phyloP scores from a whole-genome alignment of 2,329 filamentous ascomycete species.

The Ophiostoma sp. region DNA sequence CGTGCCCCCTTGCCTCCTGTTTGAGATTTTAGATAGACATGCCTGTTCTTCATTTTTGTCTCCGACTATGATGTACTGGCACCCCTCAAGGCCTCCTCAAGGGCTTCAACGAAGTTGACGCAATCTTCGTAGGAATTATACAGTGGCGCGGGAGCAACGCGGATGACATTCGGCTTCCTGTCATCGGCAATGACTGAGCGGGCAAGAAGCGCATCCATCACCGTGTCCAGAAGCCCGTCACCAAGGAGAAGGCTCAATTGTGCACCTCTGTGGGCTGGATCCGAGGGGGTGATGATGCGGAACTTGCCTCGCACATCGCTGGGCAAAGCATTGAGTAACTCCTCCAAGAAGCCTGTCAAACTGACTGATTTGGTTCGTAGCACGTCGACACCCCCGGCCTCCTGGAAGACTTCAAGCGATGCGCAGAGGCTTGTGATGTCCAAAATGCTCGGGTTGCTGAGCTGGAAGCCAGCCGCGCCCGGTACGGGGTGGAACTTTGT shows the following conservation, averaged over 20 bases:
- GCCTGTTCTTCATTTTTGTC: neutral
- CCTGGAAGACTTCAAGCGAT: constrained; percentile 71
- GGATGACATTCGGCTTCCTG: constrained; percentile 79
- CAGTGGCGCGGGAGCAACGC: constrained; percentile 79
- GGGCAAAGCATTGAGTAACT: constrained; percentile 55
- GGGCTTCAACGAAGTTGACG: constrained; percentile 28
- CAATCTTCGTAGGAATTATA: constrained; percentile 77
- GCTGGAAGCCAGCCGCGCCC: constrained; percentile 78
- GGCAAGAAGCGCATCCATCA: constrained; percentile 64
- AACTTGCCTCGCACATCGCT: constrained; percentile 45
- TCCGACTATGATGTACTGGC: neutral
- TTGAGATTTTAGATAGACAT: too few species aligned
- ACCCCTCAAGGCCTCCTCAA: constrained; percentile 21
- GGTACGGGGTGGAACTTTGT: constrained; percentile 74
- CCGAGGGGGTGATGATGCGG: constrained; percentile 67
- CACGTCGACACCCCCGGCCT: constrained; percentile 63
- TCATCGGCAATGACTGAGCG: constrained; percentile 78
- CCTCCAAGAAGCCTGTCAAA: constrained; percentile 75
- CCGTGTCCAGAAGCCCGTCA: constrained; percentile 68
- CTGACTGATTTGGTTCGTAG: constrained; percentile 70
- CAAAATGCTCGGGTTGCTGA: constrained; percentile 78
- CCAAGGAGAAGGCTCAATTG: constrained; percentile 74
- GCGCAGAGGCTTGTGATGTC: constrained; percentile 76
- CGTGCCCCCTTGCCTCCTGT: too few species aligned
- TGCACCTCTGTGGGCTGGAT: constrained; percentile 68